A percentile compares a stretch with the other conserved stretches of the same genome.
These are phyloP conservation scores for Corynespora cassiicola DNA, from an alignment of 2,329 filamentous ascomycete species.

Conservation along the genomic window DNA sequence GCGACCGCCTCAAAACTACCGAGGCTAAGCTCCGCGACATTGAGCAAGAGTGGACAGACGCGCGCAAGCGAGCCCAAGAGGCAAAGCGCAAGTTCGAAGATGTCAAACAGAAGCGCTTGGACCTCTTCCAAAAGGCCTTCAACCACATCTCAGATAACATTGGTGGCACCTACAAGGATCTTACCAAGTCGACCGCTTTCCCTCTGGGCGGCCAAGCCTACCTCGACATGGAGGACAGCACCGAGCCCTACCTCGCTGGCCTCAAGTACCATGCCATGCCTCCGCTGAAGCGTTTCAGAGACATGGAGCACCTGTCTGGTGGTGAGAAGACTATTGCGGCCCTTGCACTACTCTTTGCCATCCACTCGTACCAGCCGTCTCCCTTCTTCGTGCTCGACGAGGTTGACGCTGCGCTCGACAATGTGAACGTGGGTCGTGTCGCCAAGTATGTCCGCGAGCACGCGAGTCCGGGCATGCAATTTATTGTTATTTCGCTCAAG, in stretches of 20 bases:
- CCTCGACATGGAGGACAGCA: constrained; percentile 93
- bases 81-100: constrained; percentile 85
- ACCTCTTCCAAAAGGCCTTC: constrained; percentile 95
- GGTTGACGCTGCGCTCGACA: constrained; percentile 97
- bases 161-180: constrained; percentile 89
- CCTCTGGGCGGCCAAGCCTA: constrained; percentile 89
- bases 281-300: constrained; percentile 94
- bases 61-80: constrained; percentile 74
- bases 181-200: constrained; percentile 89
- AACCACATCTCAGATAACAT: constrained; percentile 95
- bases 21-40: constrained; percentile 82
- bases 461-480: constrained; percentile 96
- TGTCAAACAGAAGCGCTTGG: constrained; percentile 81
- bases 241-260: constrained; percentile 92
- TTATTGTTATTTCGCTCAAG: constrained; percentile 97
- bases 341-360: constrained; percentile 92
- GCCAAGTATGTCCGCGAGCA: constrained; percentile 96
- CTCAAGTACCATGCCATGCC: constrained; percentile 99
- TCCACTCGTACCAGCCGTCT: constrained; percentile 93
- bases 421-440: constrained; percentile 94
- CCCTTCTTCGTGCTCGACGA: constrained; percentile 99
- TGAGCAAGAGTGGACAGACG: constrained; percentile 88
- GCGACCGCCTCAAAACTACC: constrained; percentile 86
- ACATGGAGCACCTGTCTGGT: constrained; percentile 98
- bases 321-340: constrained; percentile 99